Evolutionary conservation across 2,329 filamentous ascomycete genomes (phyloP).

Genomic region (Malbranchea cinnamomea): DNA sequence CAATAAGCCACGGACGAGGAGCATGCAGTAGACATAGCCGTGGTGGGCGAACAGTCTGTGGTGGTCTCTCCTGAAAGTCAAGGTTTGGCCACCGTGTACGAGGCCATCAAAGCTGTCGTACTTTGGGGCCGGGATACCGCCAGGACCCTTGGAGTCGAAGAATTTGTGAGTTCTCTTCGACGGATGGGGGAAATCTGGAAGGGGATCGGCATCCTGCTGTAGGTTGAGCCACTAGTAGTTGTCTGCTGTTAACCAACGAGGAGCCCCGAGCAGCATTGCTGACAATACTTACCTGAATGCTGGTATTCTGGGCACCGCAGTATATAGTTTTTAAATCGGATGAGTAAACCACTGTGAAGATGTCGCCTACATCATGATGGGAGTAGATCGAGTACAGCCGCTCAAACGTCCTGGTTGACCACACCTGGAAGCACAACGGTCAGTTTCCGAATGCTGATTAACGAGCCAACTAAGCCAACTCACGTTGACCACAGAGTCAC

Average conservation of each 20-base stretch:
- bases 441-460: neutral
- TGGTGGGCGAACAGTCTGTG: slow-evolving; percentile 84
- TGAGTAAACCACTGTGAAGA: slow-evolving; percentile 91
- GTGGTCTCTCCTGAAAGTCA: slow-evolving; percentile 70
- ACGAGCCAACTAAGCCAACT: slow-evolving; percentile 8
- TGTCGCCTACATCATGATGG: slow-evolving; percentile 83
- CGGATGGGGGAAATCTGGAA: slow-evolving; percentile 53
- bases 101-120: slow-evolving; percentile 43
- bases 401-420: slow-evolving; percentile 62
- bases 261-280: neutral
- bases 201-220: slow-evolving; percentile 46
- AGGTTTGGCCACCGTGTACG: slow-evolving; percentile 44
- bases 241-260: slow-evolving; percentile 7
- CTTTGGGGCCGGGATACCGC: slow-evolving; percentile 62
- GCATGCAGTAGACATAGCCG: slow-evolving; percentile 94
- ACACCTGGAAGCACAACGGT: slow-evolving; percentile 37
- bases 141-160: slow-evolving; percentile 80
- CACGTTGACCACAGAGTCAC: slow-evolving; percentile 82
- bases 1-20: slow-evolving; percentile 60
- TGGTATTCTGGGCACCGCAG: slow-evolving; percentile 84
- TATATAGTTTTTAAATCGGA: slow-evolving; percentile 66
- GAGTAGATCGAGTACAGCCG: slow-evolving; percentile 84
- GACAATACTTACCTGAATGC: slow-evolving; percentile 49
- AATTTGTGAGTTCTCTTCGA: slow-evolving; percentile 70
- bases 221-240: slow-evolving; percentile 57